A percentile compares a stretch with the other conserved stretches of the same genome.
Conservation (phyloP, 2,329 filamentous ascomycete species). For the Monosporascus sp. region DNA sequence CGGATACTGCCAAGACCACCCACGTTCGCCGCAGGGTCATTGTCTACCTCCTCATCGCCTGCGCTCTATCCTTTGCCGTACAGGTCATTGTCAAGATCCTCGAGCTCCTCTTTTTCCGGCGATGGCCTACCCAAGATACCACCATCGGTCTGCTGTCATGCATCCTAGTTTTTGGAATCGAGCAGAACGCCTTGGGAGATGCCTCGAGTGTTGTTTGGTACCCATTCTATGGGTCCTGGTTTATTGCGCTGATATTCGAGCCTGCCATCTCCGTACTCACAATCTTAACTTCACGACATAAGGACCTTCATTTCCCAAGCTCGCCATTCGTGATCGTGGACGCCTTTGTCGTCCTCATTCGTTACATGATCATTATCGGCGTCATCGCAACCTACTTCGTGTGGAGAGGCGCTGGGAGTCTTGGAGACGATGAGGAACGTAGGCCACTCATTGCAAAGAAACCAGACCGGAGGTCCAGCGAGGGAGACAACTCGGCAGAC, state of each 20-base stretch:
- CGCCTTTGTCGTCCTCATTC: slow-evolving; percentile 24
- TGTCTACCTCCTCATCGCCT: slow-evolving; percentile 36
- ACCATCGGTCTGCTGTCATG: slow-evolving; percentile 57
- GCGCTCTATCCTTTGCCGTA: slow-evolving; percentile 41
- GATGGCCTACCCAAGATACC: slow-evolving; percentile 40
- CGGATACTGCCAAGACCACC: slow-evolving; percentile 26
- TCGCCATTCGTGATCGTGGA: slow-evolving; percentile 14
- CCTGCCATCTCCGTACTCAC: slow-evolving; percentile 37
- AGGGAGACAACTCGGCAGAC: slow-evolving; percentile 23
- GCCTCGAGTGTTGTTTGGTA: slow-evolving; percentile 51
- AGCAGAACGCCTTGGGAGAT: slow-evolving; percentile 50
- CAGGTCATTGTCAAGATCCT: slow-evolving; percentile 39
- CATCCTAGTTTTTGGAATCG: slow-evolving; percentile 57
- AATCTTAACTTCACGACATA: slow-evolving; percentile 13
- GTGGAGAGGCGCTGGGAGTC: slow-evolving; percentile 13
- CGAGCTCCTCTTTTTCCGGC: slow-evolving; percentile 27
- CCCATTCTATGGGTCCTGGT: slow-evolving; percentile 59
- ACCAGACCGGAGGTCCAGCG: slow-evolving; percentile 23
- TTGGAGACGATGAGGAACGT: slow-evolving; percentile 44
- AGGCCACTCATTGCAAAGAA: slow-evolving; percentile 50
- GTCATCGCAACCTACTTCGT: slow-evolving; percentile 22
- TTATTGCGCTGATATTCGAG: slow-evolving; percentile 54
- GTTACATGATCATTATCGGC: slow-evolving; percentile 27
- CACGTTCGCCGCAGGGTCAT: slow-evolving; percentile 39
- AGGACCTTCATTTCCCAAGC: neutral